phyloP scores from a whole-genome alignment of 768 basidiomycete species.

The Tulasnella sp. region DNA sequence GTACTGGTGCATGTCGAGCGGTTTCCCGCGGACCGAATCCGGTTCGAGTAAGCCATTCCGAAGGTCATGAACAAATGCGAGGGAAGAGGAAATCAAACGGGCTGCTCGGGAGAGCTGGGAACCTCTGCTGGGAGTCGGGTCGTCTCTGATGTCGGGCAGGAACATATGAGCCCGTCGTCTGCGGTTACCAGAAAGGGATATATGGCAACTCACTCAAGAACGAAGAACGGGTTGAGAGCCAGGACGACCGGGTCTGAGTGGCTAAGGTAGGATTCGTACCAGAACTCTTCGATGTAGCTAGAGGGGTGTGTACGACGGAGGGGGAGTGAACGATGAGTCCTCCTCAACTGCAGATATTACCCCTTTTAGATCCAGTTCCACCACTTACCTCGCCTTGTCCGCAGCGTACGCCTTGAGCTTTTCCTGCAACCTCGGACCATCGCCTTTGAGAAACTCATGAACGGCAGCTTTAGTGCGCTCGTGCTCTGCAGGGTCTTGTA shows the following conservation, averaged over 20 bases:
- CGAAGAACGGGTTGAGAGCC: conserved; percentile 93
- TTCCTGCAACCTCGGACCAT: conserved; percentile 72
- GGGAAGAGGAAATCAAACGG: conserved; percentile 73
- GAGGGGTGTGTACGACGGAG: conserved; percentile 4
- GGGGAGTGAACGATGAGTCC: neutral
- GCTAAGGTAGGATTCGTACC: conserved; percentile 88
- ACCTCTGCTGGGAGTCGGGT: conserved; percentile 78
- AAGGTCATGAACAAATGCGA: conserved; percentile 91
- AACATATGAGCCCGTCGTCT: neutral
- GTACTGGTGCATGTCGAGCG: conserved; percentile 94
- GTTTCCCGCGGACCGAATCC: conserved; percentile 61
- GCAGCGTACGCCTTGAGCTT: conserved; percentile 67
- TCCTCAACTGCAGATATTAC: neutral
- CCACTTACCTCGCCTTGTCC: conserved; percentile 52
- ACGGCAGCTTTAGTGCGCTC: conserved; percentile 62
- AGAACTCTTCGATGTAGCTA: conserved; percentile 95
- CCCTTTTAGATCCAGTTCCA: neutral
- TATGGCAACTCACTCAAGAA: conserved; percentile 84
- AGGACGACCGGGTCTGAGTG: conserved; percentile 90
- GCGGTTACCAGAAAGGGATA: neutral
- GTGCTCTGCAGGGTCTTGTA: conserved; percentile 80
- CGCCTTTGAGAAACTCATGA: conserved; percentile 60
- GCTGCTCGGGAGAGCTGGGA: conserved; percentile 82
- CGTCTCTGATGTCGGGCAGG: conserved; percentile 45
- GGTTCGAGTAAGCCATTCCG: conserved; percentile 72